Percentiles rank a stretch among this genome's conserved stretches.
Evolutionary conservation across 2,329 filamentous ascomycete species (phyloP).

Genomic region (Epichloe sylvatica): DNA sequence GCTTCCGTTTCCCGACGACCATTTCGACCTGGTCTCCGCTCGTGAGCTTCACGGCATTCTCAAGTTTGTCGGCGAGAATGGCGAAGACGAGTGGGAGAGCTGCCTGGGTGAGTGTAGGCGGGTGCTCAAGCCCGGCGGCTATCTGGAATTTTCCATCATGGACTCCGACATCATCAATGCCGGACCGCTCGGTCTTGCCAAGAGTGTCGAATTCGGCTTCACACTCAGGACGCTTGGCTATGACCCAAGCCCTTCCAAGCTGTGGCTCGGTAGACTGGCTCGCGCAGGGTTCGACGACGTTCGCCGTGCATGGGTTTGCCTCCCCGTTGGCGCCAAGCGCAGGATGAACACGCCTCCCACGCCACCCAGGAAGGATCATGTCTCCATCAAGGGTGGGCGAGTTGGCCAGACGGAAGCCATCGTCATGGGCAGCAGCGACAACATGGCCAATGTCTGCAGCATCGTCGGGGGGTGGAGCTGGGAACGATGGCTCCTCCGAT

Average conservation of each 20-base stretch:
- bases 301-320: slow-evolving; percentile 75
- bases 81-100: slow-evolving; percentile 73
- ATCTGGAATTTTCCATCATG: slow-evolving; percentile 78
- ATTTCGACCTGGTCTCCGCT: slow-evolving; percentile 86
- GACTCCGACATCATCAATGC: slow-evolving; percentile 84
- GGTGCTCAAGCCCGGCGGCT: slow-evolving; percentile 82
- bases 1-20: slow-evolving; percentile 70
- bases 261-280: slow-evolving; percentile 61
- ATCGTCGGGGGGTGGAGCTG: slow-evolving; percentile 79
- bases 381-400: slow-evolving; percentile 26
- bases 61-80: slow-evolving; percentile 54
- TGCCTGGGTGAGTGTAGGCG: slow-evolving; percentile 79
- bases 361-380: slow-evolving; percentile 21
- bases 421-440: slow-evolving; percentile 52
- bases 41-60: slow-evolving; percentile 75
- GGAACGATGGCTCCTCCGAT: slow-evolving; percentile 90
- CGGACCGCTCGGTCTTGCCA: slow-evolving; percentile 63
- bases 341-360: slow-evolving; percentile 17
- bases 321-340: slow-evolving; percentile 57
- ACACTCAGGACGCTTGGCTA: slow-evolving; percentile 81
- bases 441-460: slow-evolving; percentile 62
- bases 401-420: slow-evolving; percentile 47
- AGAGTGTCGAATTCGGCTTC: slow-evolving; percentile 85
- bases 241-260: slow-evolving; percentile 70
- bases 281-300: slow-evolving; percentile 66